phyloP scores from a whole-genome alignment of 2,329 filamentous ascomycete genomes.

The Claviceps sp. region DNA sequence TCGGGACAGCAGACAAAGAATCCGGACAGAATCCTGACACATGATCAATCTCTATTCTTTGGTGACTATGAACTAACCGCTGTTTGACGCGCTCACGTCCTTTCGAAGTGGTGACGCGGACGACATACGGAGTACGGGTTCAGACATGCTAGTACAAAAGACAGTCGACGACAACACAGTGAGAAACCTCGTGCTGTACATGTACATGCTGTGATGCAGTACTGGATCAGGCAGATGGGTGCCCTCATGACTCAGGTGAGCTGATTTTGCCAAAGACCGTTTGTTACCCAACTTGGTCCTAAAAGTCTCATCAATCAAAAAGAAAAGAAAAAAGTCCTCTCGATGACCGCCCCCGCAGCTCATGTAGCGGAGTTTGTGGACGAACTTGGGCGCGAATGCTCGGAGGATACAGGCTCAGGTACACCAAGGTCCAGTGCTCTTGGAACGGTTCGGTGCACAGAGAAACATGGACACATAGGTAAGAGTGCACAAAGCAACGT shows the following conservation, averaged over 20 bases:
- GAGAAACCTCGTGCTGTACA: not conserved
- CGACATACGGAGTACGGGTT: not conserved
- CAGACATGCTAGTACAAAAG: not conserved
- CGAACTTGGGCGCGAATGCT: not conserved
- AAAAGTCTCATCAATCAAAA: not conserved
- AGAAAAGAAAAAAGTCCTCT: not conserved
- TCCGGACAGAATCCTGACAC: not conserved
- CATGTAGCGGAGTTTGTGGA: not conserved
- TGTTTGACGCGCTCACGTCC: not conserved
- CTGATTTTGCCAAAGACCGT: conserved; percentile 1
- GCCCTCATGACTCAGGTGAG: conserved; percentile 1
- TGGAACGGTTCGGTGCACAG: not conserved
- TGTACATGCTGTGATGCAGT: not conserved
- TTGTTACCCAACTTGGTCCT: too few species aligned
- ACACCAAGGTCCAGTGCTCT: not conserved
- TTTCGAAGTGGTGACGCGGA: not conserved
- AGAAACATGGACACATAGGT: conserved; percentile 1
- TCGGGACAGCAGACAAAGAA: not conserved
- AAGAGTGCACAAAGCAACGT: conserved; percentile 3
- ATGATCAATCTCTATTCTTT: not conserved
- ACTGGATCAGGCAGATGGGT: not conserved
- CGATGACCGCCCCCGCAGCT: not conserved
- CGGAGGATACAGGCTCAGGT: conserved; percentile 1
- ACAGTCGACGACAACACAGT: not conserved
- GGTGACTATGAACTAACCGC: not conserved